Conservation (phyloP, 139 green algal genomes). For the Deuterostichococcus epilithicus region DNA sequence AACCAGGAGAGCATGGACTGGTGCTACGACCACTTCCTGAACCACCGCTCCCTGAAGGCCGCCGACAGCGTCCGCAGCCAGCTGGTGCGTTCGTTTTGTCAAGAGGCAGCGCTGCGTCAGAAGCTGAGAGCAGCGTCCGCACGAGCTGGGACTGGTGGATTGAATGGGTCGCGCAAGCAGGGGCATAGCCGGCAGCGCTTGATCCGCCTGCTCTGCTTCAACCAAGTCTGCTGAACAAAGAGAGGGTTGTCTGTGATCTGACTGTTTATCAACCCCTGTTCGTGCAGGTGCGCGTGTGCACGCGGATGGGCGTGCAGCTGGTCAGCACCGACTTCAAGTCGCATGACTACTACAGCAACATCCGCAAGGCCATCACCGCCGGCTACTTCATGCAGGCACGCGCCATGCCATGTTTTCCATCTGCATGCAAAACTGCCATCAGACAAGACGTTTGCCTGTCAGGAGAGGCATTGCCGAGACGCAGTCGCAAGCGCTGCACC, state of each 20-base stretch:
- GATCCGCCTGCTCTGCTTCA: neutral
- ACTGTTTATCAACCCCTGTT: neutral
- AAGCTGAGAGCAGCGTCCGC: too few relatives aligned
- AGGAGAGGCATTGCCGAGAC: too few relatives aligned
- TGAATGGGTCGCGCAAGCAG: too few relatives aligned
- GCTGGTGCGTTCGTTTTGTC: slow-evolving; percentile 53
- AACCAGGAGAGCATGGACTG: slow-evolving; percentile 76
- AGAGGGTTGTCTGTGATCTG: neutral
- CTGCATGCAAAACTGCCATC: neutral
- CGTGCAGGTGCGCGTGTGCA: slow-evolving; percentile 63
- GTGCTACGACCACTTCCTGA: slow-evolving; percentile 98
- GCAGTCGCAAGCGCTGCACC: too few relatives aligned
- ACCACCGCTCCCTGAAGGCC: slow-evolving; percentile 83
- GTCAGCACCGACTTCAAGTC: slow-evolving; percentile 83
- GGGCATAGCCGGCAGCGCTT: neutral
- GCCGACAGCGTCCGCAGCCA: slow-evolving; percentile 94
- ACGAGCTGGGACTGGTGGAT: too few relatives aligned
- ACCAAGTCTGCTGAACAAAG: neutral
- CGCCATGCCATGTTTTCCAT: neutral
- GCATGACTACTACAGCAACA: slow-evolving; percentile 95
- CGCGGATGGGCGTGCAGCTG: slow-evolving; percentile 67
- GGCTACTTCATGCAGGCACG: slow-evolving; percentile 97
- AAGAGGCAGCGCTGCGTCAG: neutral
- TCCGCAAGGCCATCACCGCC: slow-evolving; percentile 87
- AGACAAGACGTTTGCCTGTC: too few relatives aligned